Evolutionary conservation across 345 rosid genomes (phyloP).

Genomic region (Mangifera indica): DNA sequence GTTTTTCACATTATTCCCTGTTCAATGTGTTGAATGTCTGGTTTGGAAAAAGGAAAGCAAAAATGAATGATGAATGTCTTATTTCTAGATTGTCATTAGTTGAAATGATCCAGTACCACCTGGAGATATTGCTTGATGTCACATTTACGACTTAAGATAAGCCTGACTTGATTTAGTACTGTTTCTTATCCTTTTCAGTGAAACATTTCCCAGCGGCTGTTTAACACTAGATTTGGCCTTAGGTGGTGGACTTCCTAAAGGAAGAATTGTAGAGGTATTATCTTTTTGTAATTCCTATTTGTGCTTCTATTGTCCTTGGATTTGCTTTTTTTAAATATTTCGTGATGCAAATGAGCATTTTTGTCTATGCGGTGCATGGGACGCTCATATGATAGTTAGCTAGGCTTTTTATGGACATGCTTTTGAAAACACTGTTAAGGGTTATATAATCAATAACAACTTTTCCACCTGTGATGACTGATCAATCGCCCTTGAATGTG

Average conservation of each 20-base stretch:
- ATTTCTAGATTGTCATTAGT: background rate
- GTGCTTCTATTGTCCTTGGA: background rate
- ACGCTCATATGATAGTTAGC: background rate
- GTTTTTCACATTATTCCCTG: background rate
- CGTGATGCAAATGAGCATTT: background rate
- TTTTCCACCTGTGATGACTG: no score
- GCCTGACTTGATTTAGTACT: constrained; percentile 9
- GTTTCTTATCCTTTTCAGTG: constrained; percentile 45
- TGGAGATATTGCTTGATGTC: no score
- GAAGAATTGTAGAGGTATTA: constrained; percentile 88
- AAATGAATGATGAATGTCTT: no score
- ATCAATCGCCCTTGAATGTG: no score
- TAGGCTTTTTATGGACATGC: background rate
- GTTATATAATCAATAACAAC: no score
- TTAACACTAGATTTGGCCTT: constrained; percentile 93
- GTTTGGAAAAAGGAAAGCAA: no score
- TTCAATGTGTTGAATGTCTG: background rate
- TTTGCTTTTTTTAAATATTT: background rate
- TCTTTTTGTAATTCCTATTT: background rate
- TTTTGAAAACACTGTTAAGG: background rate
- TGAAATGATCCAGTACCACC: background rate
- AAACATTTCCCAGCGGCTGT: constrained; percentile 92
- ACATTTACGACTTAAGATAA: no score
- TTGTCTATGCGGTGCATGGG: background rate
- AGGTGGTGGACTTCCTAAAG: constrained; percentile 94